Conservation (phyloP, 495 filamentous ascomycete genomes). For the Hypoxylon intermedium region DNA sequence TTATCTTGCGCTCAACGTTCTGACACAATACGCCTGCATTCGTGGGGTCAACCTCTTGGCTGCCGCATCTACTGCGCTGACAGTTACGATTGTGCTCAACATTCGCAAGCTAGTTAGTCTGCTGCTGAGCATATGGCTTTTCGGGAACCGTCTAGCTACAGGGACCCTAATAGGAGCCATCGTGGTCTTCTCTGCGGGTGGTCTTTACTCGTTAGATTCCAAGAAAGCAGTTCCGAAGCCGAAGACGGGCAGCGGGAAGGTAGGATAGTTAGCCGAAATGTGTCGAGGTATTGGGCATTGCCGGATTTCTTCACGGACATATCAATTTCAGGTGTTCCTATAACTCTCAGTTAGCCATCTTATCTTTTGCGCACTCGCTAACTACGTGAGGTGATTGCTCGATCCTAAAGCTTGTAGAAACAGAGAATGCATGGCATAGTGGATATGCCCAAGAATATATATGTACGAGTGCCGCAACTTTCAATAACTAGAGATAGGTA, state of each 20-base stretch:
- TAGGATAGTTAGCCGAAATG: slow-evolving; percentile 26
- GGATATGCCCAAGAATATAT: too few relatives aligned
- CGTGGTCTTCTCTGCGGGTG: slow-evolving; percentile 87
- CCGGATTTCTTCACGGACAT: background rate
- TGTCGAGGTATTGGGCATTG: background rate
- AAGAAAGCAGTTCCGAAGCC: slow-evolving; percentile 43
- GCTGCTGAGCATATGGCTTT: slow-evolving; percentile 87
- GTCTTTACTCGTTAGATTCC: slow-evolving; percentile 82
- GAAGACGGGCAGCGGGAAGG: slow-evolving; percentile 30
- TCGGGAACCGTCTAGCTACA: slow-evolving; percentile 78
- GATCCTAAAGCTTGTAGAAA: too few relatives aligned
- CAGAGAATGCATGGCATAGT: too few relatives aligned
- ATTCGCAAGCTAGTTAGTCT: slow-evolving; percentile 93
- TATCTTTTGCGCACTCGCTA: too few relatives aligned
- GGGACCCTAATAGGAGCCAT: slow-evolving; percentile 81
- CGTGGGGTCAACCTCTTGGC: slow-evolving; percentile 91
- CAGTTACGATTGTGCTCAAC: slow-evolving; percentile 94
- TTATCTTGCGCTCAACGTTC: slow-evolving; percentile 77
- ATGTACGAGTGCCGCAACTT: too few relatives aligned
- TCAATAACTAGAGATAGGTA: too few relatives aligned
- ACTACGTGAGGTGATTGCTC: too few relatives aligned
- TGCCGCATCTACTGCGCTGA: slow-evolving; percentile 84
- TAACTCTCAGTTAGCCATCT: too few relatives aligned
- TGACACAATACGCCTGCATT: slow-evolving; percentile 94
- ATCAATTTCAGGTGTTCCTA: slow-evolving; percentile 7